These are phyloP conservation scores for Hyaloperonospora brassicae DNA, from an alignment of 352 stramenopile genomes.

Conservation along the genomic window DNA sequence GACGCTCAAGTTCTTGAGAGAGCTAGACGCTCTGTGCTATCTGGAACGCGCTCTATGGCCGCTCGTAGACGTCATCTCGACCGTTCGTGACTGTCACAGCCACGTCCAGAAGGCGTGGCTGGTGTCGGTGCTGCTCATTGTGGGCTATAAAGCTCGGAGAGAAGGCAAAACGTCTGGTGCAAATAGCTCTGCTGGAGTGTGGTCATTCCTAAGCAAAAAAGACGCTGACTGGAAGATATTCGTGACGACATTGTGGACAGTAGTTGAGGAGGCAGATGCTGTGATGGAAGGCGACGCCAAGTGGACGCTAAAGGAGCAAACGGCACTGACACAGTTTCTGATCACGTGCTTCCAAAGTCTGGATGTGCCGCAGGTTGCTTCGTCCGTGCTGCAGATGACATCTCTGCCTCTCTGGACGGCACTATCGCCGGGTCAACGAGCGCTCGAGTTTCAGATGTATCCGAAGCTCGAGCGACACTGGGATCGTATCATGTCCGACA, in stretches of 20 bases:
- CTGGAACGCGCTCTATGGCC: slow-evolving; percentile 54
- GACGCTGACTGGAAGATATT: slow-evolving; percentile 32
- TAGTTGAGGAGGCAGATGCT: slow-evolving; percentile 12
- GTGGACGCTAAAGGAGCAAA: slow-evolving; percentile 48
- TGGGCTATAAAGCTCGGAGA: slow-evolving; percentile 21
- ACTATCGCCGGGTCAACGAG: slow-evolving; percentile 48
- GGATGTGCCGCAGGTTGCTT: slow-evolving; percentile 43
- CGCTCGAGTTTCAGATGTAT: slow-evolving; percentile 52
- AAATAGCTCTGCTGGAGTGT: slow-evolving; percentile 6
- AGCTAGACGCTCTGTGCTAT: slow-evolving; percentile 30
- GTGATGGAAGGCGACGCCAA: slow-evolving; percentile 18
- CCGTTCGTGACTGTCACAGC: slow-evolving; percentile 19
- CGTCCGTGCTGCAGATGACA: slow-evolving; percentile 46
- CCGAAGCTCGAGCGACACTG: slow-evolving; percentile 65
- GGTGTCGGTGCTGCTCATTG: slow-evolving; percentile 39
- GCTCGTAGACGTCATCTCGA: slow-evolving; percentile 15
- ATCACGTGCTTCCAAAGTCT: slow-evolving; percentile 50
- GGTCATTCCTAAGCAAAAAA: slow-evolving; percentile 21
- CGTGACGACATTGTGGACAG: slow-evolving; percentile 30
- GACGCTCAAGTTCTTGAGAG: slow-evolving; percentile 18
- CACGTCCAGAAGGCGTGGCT: slow-evolving; percentile 39
- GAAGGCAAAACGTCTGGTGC: background rate
- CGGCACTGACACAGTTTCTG: slow-evolving; percentile 51
- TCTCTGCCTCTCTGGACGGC: slow-evolving; percentile 58
- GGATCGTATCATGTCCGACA: slow-evolving; percentile 27